phyloP scores from a whole-genome alignment of 148 eudicot species.

The Rhododendron ovatum region DNA sequence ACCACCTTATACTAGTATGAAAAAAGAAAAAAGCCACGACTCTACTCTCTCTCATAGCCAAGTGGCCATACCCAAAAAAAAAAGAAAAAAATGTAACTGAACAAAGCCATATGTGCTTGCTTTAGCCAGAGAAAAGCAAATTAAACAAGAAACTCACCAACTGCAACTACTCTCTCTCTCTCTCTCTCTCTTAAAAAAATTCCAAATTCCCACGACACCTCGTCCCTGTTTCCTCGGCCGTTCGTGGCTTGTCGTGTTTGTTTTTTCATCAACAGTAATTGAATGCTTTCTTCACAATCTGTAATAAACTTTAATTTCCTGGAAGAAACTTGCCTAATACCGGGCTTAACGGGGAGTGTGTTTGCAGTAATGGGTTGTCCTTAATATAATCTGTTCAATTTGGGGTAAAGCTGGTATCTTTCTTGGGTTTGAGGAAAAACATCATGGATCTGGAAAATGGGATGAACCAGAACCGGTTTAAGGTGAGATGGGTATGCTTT shows the following conservation, averaged over 20 bases:
- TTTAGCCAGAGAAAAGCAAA: neutral
- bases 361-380: conserved; percentile 31
- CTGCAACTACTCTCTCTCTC: neutral
- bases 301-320: conserved; percentile 9
- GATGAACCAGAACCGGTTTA: conserved; percentile 47
- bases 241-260: conserved; percentile 25
- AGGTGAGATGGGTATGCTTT: conserved; percentile 40
- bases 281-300: conserved; percentile 15
- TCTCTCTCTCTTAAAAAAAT: neutral
- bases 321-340: neutral
- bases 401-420: conserved; percentile 29
- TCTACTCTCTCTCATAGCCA: neutral
- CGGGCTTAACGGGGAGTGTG: conserved; percentile 22
- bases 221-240: conserved; percentile 9
- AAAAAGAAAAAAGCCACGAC: neutral
- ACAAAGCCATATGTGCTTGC: neutral
- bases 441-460: conserved; percentile 93
- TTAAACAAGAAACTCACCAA: neutral
- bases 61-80: neutral
- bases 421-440: conserved; percentile 27
- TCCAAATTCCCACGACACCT: neutral
- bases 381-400: conserved; percentile 26
- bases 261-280: conserved; percentile 24
- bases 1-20: too few relatives aligned
- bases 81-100: neutral